Evolutionary conservation across 371 early-diverging fungal species (phyloP).

Genomic region (Mortierella sp.): DNA sequence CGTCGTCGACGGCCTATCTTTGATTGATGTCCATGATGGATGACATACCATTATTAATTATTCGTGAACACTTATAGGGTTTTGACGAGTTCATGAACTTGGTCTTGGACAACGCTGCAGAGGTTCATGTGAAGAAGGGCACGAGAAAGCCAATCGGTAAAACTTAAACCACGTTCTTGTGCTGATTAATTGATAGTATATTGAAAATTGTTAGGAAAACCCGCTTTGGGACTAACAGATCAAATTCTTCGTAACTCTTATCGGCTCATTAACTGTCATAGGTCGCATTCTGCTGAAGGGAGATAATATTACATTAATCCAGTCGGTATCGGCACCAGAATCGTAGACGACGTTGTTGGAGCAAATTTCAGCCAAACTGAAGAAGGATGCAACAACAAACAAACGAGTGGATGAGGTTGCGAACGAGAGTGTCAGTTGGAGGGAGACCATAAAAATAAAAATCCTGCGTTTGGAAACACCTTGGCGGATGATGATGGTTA

Average conservation of each 20-base stretch:
- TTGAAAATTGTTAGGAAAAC: no score
- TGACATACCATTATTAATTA: no score
- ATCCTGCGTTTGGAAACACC: no score
- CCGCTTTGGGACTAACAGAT: no score
- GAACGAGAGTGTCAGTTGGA: no score
- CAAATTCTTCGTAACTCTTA: background rate
- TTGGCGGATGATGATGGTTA: no score
- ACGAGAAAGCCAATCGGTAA: conserved; percentile 72
- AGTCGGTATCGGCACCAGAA: conserved; percentile 52
- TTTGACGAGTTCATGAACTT: conserved; percentile 98
- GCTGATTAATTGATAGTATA: no score
- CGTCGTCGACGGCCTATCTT: no score
- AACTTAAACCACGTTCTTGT: conserved; percentile 6
- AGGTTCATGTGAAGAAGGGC: conserved; percentile 82
- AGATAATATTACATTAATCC: conserved; percentile 87
- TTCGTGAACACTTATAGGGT: conserved; percentile 71
- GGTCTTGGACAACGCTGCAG: conserved; percentile 91
- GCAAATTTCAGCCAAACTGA: background rate
- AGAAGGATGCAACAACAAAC: background rate
- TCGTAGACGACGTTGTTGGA: conserved; percentile 7
- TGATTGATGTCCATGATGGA: no score
- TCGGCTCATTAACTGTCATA: conserved; percentile 23
- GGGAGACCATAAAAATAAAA: no score
- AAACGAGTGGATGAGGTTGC: no score
- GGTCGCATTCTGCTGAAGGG: conserved; percentile 93